Evolutionary conservation across 371 early-diverging fungal species (phyloP).

Genomic region (Funneliformis caledonium): DNA sequence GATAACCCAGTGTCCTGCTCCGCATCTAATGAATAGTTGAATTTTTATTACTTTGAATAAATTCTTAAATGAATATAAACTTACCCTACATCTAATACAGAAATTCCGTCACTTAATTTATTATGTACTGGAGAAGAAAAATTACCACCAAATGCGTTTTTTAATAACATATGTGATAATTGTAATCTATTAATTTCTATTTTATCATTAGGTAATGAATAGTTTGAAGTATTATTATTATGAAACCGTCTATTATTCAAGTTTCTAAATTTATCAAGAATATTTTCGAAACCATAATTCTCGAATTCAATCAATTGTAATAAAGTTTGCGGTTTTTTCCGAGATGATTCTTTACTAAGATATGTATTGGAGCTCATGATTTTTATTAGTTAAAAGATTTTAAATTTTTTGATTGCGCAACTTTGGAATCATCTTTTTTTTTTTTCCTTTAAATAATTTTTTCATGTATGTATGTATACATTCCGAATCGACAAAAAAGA

Average conservation of each 20-base stretch:
- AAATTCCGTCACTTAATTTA: not conserved
- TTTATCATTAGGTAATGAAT: constrained; percentile 24
- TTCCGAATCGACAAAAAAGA: too few relatives aligned
- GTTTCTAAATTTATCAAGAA: not conserved
- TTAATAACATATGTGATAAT: not conserved
- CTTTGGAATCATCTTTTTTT: too few relatives aligned
- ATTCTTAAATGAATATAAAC: not conserved
- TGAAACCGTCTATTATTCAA: constrained; percentile 6
- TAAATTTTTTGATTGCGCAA: too few relatives aligned
- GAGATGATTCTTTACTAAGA: too few relatives aligned
- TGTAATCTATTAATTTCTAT: not conserved
- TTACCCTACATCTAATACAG: constrained; percentile 27
- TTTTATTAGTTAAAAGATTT: too few relatives aligned
- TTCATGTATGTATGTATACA: too few relatives aligned
- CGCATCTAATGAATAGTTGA: not conserved
- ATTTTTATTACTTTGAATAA: not conserved
- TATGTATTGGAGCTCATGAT: not conserved
- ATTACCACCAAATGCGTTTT: not conserved
- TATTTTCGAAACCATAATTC: not conserved
- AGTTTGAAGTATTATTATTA: not conserved
- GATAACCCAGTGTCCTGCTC: not conserved
- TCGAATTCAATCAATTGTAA: not conserved
- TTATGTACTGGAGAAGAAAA: constrained; percentile 14
- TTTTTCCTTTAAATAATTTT: too few relatives aligned
- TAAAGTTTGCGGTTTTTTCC: not conserved